Percentiles rank a stretch among this genome's conserved stretches.
phyloP scores from a whole-genome alignment of 306 rosid genomes.

The Herpetospermum pedunculosum region DNA sequence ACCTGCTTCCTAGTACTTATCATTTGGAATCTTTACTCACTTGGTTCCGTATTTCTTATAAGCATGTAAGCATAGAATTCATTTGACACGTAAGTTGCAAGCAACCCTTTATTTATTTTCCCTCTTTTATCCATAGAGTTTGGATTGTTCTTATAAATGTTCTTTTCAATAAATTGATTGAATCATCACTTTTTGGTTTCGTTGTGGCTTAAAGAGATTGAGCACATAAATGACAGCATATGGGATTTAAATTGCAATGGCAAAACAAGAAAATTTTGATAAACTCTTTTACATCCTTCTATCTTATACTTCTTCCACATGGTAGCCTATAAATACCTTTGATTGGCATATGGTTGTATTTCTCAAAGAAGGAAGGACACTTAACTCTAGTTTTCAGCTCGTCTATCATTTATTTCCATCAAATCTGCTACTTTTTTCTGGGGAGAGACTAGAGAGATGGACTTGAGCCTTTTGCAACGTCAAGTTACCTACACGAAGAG shows the following conservation, averaged over 20 bases:
- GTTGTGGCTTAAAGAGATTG: background rate
- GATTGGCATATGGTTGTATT: background rate
- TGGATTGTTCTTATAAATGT: background rate
- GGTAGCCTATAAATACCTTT: conserved; percentile 5
- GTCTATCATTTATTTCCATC: background rate
- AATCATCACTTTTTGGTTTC: conserved; percentile 4
- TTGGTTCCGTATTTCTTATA: background rate
- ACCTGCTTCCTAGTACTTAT: background rate
- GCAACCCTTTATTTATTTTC: background rate
- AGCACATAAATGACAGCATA: background rate
- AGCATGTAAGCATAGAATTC: background rate
- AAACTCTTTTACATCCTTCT: background rate
- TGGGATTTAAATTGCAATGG: background rate
- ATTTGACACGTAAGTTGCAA: conserved; percentile 2
- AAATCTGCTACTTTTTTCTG: background rate
- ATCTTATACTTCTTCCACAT: background rate
- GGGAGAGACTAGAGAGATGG: conserved; percentile 37
- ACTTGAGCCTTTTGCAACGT: conserved; percentile 34
- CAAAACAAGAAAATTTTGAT: background rate
- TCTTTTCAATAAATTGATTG: background rate
- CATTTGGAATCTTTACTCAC: conserved; percentile 7
- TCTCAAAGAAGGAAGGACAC: background rate
- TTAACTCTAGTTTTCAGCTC: background rate
- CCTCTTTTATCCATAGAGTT: background rate
- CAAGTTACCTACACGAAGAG: conserved; percentile 34